Base-by-base conservation (phyloP, 306 rosid genomes). In the Sphenostylis stenocarpa region DNA sequence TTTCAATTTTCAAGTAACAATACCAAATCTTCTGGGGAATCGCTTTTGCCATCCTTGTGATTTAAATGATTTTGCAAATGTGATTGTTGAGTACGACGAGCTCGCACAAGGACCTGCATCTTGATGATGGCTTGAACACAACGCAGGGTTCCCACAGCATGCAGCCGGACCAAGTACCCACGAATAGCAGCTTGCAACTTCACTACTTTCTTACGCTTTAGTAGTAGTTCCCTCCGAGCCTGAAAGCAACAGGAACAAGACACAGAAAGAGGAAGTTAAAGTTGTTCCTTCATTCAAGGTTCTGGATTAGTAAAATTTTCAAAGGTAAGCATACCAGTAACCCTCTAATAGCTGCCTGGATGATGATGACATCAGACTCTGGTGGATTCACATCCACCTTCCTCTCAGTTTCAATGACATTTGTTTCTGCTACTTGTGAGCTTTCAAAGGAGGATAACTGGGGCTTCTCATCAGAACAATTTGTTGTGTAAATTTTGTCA, bases 121-220 rank as follows among this genome's bases (percentile, higher is more conserved):
- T 87, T 96, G 58, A 87, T 80, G 43, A 96, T 88, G 76, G 96
- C 96, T 85, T 89, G 96, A 73, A 90, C 87, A 85, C 99, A 96
- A 41, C 94, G 96, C 64, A 96, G 84, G 17, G 99, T 89, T 78
- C 98, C 99, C 16, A 87, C 86, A 49, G 99, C 99, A 75, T 91
- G 94, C 77, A 87, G 88, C 75, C 99, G 86, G 17, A 88, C 99
- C 88, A 96, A 87, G 87, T 88, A 91, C 71, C 99, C 98, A 10
- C 99, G 97, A 78, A 92, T 80, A 70, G 88, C 93, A 84, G 99
- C 98, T 89, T 96, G 99, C 91, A 96, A 81, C 81, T 91, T 96
- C 77, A 96, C 87, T 17, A 81, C 84, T 68, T 84, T 88, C 86
- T 87, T 87, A 36, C 57, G 81, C 84, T 91, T n/a, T n/a, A n/a